A percentile compares a stretch with the other conserved stretches of the same genome.
phyloP scores from a whole-genome alignment of 495 filamentous ascomycete species.

The Extremus antarcticus region DNA sequence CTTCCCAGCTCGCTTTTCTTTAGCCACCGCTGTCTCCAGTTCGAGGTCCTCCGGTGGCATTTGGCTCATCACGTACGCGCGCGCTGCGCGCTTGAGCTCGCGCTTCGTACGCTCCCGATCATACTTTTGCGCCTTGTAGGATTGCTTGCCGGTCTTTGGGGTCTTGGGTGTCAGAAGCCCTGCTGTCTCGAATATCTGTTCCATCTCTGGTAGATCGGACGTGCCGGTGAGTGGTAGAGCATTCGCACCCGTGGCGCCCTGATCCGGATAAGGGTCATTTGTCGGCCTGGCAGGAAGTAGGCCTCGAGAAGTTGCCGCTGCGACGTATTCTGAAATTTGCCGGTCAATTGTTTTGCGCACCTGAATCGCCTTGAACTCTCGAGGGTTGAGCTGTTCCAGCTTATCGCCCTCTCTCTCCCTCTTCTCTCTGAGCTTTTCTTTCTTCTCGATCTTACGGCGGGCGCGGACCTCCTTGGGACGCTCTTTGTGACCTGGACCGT shows the following conservation, averaged over 20 bases:
- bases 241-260: constrained; percentile 3
- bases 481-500: neutral
- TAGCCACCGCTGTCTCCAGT: constrained; percentile 1
- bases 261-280: constrained; percentile 4
- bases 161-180: neutral
- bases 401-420: neutral
- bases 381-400: neutral
- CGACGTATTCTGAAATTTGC: neutral
- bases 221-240: neutral
- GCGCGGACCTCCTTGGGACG: constrained; percentile 1
- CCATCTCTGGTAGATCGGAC: neutral
- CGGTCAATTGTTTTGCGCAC: neutral
- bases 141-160: neutral
- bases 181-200: constrained; percentile 2
- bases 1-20: neutral
- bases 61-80: constrained; percentile 6
- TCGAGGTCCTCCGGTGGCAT: neutral
- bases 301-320: constrained; percentile 1
- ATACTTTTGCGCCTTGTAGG: constrained; percentile 6
- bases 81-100: constrained; percentile 9
- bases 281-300: neutral
- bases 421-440: constrained; percentile 1
- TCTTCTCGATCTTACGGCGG: constrained; percentile 7
- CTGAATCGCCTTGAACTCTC: neutral
- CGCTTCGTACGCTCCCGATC: constrained; percentile 8